Evolutionary conservation across 805 yeast genomes (phyloP).

Genomic region (Gaillardinia entomophila): DNA sequence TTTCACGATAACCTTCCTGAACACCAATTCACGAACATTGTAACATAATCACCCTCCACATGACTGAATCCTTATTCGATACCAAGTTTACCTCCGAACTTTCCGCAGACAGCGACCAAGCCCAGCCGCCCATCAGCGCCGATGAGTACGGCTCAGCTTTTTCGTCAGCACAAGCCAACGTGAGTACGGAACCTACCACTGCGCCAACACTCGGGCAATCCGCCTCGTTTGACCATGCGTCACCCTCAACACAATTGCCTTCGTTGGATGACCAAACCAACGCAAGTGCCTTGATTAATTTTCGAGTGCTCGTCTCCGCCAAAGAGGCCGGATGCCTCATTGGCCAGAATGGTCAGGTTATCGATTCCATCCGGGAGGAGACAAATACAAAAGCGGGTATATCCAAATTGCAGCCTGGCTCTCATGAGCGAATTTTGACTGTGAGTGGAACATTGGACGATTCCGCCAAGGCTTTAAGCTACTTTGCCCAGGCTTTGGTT

Average conservation of each 20-base stretch:
- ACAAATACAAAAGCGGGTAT: slow-evolving; percentile 84
- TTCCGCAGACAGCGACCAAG: slow-evolving; percentile 1
- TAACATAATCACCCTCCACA: slow-evolving; percentile 1
- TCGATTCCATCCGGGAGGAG: slow-evolving; percentile 66
- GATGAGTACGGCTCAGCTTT: no score
- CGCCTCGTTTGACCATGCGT: no score
- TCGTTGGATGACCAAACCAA: slow-evolving; percentile 19
- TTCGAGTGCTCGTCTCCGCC: slow-evolving; percentile 64
- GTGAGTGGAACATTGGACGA: slow-evolving; percentile 68
- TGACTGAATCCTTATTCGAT: slow-evolving; percentile 31
- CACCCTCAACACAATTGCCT: slow-evolving; percentile 19
- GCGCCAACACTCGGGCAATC: not conserved
- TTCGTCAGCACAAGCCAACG: no score
- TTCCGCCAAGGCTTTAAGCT: slow-evolving; percentile 63
- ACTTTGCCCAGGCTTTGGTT: slow-evolving; percentile 61
- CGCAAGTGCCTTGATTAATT: slow-evolving; percentile 29
- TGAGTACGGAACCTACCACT: not conserved
- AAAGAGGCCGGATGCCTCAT: slow-evolving; percentile 89
- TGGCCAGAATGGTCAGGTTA: slow-evolving; percentile 78
- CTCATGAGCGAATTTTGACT: slow-evolving; percentile 77
- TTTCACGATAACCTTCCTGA: not conserved
- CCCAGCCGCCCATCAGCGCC: slow-evolving; percentile 1
- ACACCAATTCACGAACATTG: no score
- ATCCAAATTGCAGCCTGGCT: slow-evolving; percentile 72
- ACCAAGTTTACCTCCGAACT: slow-evolving; percentile 21